Conservation (phyloP, 164 flowering plant species). For the Cinnamomum micranthum region DNA sequence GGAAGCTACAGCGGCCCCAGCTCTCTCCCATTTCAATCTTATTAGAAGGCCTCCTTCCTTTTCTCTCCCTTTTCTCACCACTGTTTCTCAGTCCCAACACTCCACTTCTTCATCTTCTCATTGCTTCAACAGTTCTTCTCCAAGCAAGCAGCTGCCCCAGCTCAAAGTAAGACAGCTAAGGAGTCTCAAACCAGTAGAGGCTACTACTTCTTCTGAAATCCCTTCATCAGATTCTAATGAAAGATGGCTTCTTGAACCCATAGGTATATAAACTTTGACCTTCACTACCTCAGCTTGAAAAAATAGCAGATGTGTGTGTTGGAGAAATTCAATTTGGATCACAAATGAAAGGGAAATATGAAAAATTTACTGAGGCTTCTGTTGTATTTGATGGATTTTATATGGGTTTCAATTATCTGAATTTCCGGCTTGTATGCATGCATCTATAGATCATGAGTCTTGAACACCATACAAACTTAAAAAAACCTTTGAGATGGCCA, state of each 20-base stretch:
- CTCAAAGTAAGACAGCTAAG: conserved; percentile 15
- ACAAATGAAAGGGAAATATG: neutral
- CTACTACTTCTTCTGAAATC: conserved; percentile 22
- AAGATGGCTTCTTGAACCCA: conserved; percentile 73
- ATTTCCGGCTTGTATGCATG: neutral
- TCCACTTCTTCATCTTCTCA: conserved; percentile 10
- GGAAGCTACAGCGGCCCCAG: neutral
- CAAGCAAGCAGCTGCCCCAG: conserved; percentile 8
- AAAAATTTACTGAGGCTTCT: too few species aligned
- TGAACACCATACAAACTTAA: neutral
- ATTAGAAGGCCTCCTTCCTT: neutral
- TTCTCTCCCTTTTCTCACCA: conserved; percentile 9
- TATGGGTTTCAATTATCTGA: neutral
- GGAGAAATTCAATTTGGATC: neutral
- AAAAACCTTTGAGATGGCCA: neutral
- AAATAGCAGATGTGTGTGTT: neutral
- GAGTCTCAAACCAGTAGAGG: conserved; percentile 22
- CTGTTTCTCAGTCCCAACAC: conserved; percentile 6
- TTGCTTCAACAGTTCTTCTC: conserved; percentile 8
- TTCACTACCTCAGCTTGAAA: neutral
- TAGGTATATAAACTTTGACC: conserved; percentile 33
- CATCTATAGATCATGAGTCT: neutral
- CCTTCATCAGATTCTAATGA: conserved; percentile 27
- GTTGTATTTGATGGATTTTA: neutral
- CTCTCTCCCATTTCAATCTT: neutral